Conservation (phyloP, 805 yeast species). For the Teunomyces cretensis region DNA sequence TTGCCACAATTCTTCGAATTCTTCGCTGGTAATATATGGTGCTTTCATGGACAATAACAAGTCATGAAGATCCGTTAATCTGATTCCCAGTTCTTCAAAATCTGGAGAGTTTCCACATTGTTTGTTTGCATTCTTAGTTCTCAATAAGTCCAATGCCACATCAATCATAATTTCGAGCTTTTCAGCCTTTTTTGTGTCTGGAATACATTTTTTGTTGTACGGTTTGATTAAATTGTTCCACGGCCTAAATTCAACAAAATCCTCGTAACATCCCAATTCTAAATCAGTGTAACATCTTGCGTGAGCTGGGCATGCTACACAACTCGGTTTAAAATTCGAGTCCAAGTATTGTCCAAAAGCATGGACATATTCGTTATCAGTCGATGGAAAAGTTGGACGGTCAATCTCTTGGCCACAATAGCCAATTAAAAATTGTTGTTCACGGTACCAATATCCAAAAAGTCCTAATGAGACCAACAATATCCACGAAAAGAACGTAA, state of each 20-base stretch:
- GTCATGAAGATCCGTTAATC: conserved; percentile 50
- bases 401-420: conserved; percentile 69
- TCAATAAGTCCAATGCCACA: conserved; percentile 63
- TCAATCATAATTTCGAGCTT: conserved; percentile 63
- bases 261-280: conserved; percentile 68
- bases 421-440: conserved; percentile 62
- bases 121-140: conserved; percentile 64
- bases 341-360: conserved; percentile 47
- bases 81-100: conserved; percentile 51
- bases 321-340: conserved; percentile 51
- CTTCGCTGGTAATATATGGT: conserved; percentile 52
- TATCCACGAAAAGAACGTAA: conserved; percentile 17
- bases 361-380: conserved; percentile 27
- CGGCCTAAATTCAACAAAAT: conserved; percentile 51
- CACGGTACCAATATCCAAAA: conserved; percentile 60
- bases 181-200: conserved; percentile 71
- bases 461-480: conserved; percentile 33
- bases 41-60: conserved; percentile 48
- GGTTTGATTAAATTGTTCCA: conserved; percentile 56
- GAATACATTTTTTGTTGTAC: conserved; percentile 52
- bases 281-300: conserved; percentile 68
- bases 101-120: conserved; percentile 54
- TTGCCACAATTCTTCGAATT: conserved; percentile 74
- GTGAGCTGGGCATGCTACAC: conserved; percentile 79
- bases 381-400: conserved; percentile 38